A percentile compares a stretch with the other conserved stretches of the same genome.
Evolutionary conservation across 2,329 filamentous ascomycete genomes (phyloP).

Genomic region (Ophidiomyces ophidiicola): DNA sequence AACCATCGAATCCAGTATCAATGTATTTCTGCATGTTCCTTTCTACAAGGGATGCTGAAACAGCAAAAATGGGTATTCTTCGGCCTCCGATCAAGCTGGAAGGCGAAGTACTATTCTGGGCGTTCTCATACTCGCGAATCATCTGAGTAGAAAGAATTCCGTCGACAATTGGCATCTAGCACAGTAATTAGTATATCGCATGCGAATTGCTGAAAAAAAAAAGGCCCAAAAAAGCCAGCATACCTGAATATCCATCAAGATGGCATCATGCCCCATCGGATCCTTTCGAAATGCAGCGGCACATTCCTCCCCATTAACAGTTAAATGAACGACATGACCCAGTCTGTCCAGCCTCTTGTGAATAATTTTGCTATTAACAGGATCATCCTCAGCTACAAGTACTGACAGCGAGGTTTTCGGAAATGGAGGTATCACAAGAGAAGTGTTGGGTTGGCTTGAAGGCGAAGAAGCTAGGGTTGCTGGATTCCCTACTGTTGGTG

Average conservation of each 20-base stretch:
- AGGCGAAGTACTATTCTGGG: neutral
- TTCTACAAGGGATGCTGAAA: slow-evolving; percentile 5
- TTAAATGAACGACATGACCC: slow-evolving; percentile 2
- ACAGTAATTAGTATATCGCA: neutral
- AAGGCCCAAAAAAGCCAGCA: neutral
- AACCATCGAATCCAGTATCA: slow-evolving; percentile 7
- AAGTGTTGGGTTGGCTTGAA: neutral
- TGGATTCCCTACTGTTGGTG: too few species aligned
- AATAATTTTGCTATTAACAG: slow-evolving; percentile 6
- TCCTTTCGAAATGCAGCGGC: neutral
- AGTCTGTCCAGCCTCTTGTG: slow-evolving; percentile 4
- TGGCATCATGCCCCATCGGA: neutral
- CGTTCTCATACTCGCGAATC: slow-evolving; percentile 3
- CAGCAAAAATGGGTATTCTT: slow-evolving; percentile 8
- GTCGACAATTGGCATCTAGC: slow-evolving; percentile 6
- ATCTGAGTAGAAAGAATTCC: neutral
- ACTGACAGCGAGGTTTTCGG: neutral
- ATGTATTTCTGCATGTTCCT: slow-evolving; percentile 3
- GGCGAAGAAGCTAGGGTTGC: neutral
- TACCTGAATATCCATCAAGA: slow-evolving; percentile 9
- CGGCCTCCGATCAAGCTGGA: neutral
- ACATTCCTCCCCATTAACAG: slow-evolving; percentile 6
- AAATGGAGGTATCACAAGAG: neutral
- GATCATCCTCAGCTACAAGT: slow-evolving; percentile 7
- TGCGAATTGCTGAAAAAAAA: neutral